These are phyloP conservation scores for Lactarius tabidus DNA, from an alignment of 768 basidiomycete genomes.

Conservation along the genomic window DNA sequence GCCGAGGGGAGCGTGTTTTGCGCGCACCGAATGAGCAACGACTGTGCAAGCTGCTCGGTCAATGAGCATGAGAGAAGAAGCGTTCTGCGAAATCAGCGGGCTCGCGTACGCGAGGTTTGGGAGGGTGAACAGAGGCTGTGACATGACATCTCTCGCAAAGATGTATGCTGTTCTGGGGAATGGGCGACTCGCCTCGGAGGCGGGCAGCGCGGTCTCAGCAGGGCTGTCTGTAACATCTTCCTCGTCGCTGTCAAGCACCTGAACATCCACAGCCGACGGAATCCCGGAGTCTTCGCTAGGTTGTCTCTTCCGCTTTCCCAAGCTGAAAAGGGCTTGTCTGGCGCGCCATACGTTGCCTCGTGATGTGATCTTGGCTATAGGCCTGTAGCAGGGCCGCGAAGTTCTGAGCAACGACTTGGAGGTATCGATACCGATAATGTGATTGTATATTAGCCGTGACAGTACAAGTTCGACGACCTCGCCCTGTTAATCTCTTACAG, in stretches of 20 bases:
- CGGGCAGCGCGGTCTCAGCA: neutral
- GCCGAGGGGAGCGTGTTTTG: constrained; percentile 6
- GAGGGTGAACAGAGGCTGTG: constrained; percentile 12
- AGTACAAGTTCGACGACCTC: too few relatives aligned
- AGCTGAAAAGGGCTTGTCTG: constrained; percentile 6
- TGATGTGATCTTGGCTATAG: neutral
- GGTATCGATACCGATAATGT: too few relatives aligned
- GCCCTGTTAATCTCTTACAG: too few relatives aligned
- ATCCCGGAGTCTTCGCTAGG: constrained; percentile 1
- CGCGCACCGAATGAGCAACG: neutral
- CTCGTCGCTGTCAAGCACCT: constrained; percentile 3
- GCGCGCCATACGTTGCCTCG: constrained; percentile 17
- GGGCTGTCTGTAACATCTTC: neutral
- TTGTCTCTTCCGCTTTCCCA: constrained; percentile 18
- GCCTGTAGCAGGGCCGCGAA: constrained; percentile 11
- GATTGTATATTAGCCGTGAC: too few relatives aligned
- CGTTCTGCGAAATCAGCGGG: too few relatives aligned
- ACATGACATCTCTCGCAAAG: neutral
- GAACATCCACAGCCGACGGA: constrained; percentile 6
- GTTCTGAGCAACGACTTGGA: too few relatives aligned
- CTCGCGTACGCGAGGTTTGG: constrained; percentile 10
- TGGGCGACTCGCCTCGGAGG: neutral
- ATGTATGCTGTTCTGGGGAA: too few relatives aligned
- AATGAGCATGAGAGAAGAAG: neutral
- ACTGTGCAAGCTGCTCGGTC: neutral